Evolutionary conservation across 768 basidiomycete species (phyloP), one percentile per base, ranked within the genome.

Genomic region (Pleurotus giganteus): DNA sequence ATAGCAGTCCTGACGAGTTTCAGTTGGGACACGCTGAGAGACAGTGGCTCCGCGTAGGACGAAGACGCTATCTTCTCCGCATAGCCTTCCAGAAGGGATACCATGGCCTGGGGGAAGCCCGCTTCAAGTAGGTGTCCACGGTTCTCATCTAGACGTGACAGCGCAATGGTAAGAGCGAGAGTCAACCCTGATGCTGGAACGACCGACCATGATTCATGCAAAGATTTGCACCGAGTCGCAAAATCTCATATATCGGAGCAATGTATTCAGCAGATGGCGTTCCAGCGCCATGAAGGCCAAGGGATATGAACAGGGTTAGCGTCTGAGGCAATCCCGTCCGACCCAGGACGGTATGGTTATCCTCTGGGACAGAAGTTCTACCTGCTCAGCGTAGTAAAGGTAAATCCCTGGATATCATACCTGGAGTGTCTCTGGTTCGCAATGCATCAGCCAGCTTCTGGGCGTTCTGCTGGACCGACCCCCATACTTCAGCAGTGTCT

Each of bases 191-290:
- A 42, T 11, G 39, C 17, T n/a, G n/a, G 23, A 15, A 11, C 17
- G 21, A 66, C 82, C 57, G 60, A 85, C 89, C 84, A 61, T 93
- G 89, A 65, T 94, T 89, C 71, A 91, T 85, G 68, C 89, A 91
- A 15, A 94, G 69, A 69, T 94, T 94, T 11, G 91, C 91, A 23
- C 83, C 84, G 12, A 91, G 83, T 55, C 91, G 80, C 52, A 94
- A 78, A 27, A 91, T 70, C 65, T 93, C 88, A 56, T 80, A 81
- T 21, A 85, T 73, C 8, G 80, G 78, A 7, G 78, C 63, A 47
- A 81, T 74, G 55, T 75, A 78, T n/a, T 68, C 57, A 26, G 74
- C 69, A 52, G 66, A 69, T 4, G 83, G 81, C 43, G 76, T 72
- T 17, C 75, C 58, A 4, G 77, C 65, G 39, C 77, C 81, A 54